phyloP scores from a whole-genome alignment of 225 moss, liverwort and hornwort species.

The Lunularia cruciata region DNA sequence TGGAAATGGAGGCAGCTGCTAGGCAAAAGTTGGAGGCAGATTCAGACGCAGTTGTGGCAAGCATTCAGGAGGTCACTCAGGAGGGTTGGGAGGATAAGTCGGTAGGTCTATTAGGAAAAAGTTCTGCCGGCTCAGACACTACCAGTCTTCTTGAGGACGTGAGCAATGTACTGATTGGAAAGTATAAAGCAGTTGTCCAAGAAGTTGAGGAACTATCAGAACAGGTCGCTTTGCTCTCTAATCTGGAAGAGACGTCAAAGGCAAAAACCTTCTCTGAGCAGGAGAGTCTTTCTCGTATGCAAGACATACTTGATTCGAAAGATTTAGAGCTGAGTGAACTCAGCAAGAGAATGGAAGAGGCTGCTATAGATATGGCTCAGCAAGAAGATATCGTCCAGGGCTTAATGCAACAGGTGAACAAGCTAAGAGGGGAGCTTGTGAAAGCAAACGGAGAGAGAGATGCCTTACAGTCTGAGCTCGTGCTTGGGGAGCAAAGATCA shows the following conservation, averaged over 20 bases:
- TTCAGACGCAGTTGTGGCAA: slow-evolving; percentile 24
- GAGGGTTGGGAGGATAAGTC: slow-evolving; percentile 15
- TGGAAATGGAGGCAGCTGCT: slow-evolving; percentile 27
- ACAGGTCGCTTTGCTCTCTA: slow-evolving; percentile 26
- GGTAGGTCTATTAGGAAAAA: not conserved
- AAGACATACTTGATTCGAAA: slow-evolving; percentile 41
- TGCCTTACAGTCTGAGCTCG: slow-evolving; percentile 37
- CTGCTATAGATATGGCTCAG: slow-evolving; percentile 32
- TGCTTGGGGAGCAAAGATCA: slow-evolving; percentile 61
- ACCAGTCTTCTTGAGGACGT: slow-evolving; percentile 25
- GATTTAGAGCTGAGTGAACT: slow-evolving; percentile 52
- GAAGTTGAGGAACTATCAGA: slow-evolving; percentile 34
- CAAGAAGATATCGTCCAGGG: slow-evolving; percentile 46
- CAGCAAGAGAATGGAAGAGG: slow-evolving; percentile 43
- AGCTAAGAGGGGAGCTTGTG: slow-evolving; percentile 34
- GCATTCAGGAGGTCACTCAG: slow-evolving; percentile 23
- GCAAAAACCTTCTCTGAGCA: slow-evolving; percentile 19
- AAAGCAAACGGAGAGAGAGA: slow-evolving; percentile 43
- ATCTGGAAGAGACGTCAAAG: slow-evolving; percentile 28
- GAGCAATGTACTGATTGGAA: slow-evolving; percentile 26
- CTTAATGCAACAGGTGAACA: slow-evolving; percentile 46
- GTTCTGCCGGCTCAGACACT: slow-evolving; percentile 2
- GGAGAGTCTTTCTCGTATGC: slow-evolving; percentile 25
- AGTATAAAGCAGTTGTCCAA: slow-evolving; percentile 31
- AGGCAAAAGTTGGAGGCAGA: slow-evolving; percentile 30